These are phyloP conservation scores for Neurospora sp. DNA, from an alignment of 495 filamentous ascomycete genomes.

Conservation along the genomic window DNA sequence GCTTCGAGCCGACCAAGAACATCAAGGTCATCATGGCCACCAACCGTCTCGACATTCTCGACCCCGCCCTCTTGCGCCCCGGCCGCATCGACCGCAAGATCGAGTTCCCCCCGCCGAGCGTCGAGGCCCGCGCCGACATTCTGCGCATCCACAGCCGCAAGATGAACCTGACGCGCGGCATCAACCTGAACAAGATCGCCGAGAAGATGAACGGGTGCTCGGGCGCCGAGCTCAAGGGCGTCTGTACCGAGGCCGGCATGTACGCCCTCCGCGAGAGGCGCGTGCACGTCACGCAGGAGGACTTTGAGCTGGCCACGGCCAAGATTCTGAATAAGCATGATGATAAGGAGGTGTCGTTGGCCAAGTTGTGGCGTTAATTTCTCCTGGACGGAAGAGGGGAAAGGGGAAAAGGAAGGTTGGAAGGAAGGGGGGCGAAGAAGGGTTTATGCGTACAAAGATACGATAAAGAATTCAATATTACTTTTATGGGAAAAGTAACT, in stretches of 20 bases:
- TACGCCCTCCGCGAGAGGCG: conserved; percentile 89
- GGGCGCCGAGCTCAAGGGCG: conserved; percentile 92
- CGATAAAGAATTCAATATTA: background rate
- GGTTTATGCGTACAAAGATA: background rate
- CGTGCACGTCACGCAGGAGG: conserved; percentile 97
- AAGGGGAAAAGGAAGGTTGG: background rate
- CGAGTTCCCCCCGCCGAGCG: conserved; percentile 95
- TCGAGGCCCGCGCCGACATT: conserved; percentile 96
- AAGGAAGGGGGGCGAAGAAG: too few species aligned
- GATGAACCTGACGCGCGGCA: conserved; percentile 97
- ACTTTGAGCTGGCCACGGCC: conserved; percentile 96
- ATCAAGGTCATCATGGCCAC: conserved; percentile 99
- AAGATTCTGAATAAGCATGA: conserved; percentile 99
- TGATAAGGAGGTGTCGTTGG: conserved; percentile 69
- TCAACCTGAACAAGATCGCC: conserved; percentile 96
- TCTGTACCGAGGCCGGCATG: conserved; percentile 97
- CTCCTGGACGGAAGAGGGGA: background rate
- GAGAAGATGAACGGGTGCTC: conserved; percentile 99
- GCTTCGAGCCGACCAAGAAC: conserved; percentile 99
- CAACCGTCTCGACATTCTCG: conserved; percentile 93
- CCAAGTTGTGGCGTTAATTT: conserved; percentile 27
- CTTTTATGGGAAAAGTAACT: background rate
- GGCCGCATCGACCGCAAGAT: conserved; percentile 99
- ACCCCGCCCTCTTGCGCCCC: conserved; percentile 86
- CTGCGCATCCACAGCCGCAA: conserved; percentile 90